A percentile compares a stretch with the other conserved stretches of the same genome.
Conservation (phyloP, 108 stramenopile genomes). For the Fragilaria crotonensis region DNA sequence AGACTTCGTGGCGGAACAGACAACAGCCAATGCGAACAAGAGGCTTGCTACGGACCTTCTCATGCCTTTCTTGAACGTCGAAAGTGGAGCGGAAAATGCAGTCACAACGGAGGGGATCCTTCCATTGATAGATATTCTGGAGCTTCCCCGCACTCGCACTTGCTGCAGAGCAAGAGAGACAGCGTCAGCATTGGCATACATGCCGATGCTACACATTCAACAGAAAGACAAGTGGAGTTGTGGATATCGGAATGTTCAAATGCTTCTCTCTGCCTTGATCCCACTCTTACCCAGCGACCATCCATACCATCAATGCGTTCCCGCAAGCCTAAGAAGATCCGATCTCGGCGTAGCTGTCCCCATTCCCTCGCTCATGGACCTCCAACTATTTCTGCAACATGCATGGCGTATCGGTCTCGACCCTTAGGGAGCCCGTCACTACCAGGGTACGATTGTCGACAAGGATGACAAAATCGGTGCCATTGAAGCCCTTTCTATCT, state of each 20-base stretch:
- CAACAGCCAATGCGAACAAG: neutral
- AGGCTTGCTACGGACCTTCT: neutral
- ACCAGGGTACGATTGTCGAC: slow-evolving; percentile 33
- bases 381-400: slow-evolving; percentile 51
- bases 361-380: slow-evolving; percentile 41
- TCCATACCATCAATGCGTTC: slow-evolving; percentile 10
- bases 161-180: neutral
- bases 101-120: slow-evolving; percentile 2
- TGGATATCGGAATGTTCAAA: slow-evolving; percentile 78
- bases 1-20: neutral
- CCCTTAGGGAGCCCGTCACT: slow-evolving; percentile 53
- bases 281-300: slow-evolving; percentile 35
- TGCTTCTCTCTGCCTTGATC: slow-evolving; percentile 55
- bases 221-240: slow-evolving; percentile 78
- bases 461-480: slow-evolving; percentile 57
- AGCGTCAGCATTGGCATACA: slow-evolving; percentile 1
- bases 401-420: slow-evolving; percentile 70
- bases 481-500: slow-evolving; percentile 59
- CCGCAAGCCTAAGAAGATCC: neutral
- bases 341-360: slow-evolving; percentile 15
- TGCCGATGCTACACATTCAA: slow-evolving; percentile 26
- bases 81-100: neutral
- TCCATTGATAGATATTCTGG: neutral
- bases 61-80: neutral
- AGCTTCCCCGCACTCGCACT: neutral